Evolutionary conservation across 768 basidiomycete species (phyloP).

Genomic region (Coprinellus micaceus): DNA sequence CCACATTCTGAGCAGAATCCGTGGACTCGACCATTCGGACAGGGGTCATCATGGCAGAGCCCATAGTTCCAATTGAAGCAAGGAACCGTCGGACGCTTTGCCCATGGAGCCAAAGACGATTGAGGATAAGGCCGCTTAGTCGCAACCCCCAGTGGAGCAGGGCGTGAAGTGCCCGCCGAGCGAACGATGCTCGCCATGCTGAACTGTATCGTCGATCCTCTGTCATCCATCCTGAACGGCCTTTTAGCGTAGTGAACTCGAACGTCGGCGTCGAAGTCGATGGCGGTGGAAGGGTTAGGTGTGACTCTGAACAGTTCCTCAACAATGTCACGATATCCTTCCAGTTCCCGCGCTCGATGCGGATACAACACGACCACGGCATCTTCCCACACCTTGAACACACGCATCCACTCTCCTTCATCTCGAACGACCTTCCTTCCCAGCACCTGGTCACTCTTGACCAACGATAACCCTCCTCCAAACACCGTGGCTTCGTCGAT

Average conservation of each 20-base stretch:
- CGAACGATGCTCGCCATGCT: neutral
- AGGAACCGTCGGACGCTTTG: neutral
- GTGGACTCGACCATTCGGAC: neutral
- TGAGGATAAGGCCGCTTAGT: neutral
- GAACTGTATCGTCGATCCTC: too few species aligned
- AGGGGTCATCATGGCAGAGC: neutral
- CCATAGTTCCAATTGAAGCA: neutral
- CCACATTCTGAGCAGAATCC: neutral
- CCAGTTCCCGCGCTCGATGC: neutral
- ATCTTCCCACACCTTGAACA: neutral
- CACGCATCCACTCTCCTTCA: neutral
- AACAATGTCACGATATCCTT: neutral
- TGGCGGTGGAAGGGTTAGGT: neutral
- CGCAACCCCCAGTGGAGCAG: too few species aligned
- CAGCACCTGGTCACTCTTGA: neutral
- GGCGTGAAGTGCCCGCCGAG: too few species aligned
- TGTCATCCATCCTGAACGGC: neutral
- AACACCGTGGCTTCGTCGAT: neutral
- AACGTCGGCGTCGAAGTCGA: neutral
- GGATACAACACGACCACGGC: neutral
- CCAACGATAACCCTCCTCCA: neutral
- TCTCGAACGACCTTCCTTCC: neutral
- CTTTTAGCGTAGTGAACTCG: neutral
- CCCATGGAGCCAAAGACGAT: neutral
- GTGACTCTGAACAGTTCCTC: neutral